Conservation (phyloP, 2,329 filamentous ascomycete genomes). For the Xylaria sp. region DNA sequence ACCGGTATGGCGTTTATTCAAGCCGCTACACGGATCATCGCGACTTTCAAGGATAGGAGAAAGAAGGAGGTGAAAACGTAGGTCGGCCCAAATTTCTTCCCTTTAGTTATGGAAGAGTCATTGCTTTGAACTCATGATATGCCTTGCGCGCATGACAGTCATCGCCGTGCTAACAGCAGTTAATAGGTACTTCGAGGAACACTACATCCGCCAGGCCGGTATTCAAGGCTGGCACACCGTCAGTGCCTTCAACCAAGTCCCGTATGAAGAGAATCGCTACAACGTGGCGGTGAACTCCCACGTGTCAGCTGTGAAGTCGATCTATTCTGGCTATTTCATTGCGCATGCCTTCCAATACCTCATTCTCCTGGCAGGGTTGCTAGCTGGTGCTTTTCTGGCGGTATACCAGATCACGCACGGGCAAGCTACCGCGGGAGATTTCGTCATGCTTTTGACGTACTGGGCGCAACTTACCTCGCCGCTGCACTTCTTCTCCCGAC, state of each 20-base stretch:
- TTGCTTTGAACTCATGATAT: conserved; percentile 33
- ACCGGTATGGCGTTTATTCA: conserved; percentile 60
- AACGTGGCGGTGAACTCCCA: conserved; percentile 50
- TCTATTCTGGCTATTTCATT: conserved; percentile 51
- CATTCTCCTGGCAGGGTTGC: conserved; percentile 69
- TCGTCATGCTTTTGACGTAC: conserved; percentile 72
- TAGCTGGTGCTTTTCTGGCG: conserved; percentile 63
- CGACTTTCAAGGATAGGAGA: conserved; percentile 51
- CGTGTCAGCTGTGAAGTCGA: conserved; percentile 41
- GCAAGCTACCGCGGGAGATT: conserved; percentile 64
- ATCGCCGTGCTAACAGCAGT: conserved; percentile 1
- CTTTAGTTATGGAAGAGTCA: background rate
- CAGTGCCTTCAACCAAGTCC: conserved; percentile 61
- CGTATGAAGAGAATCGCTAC: conserved; percentile 59
- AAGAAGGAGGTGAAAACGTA: conserved; percentile 54
- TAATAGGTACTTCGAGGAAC: conserved; percentile 53
- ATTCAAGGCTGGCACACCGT: conserved; percentile 64
- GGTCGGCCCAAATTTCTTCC: conserved; percentile 11
- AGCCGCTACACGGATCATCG: conserved; percentile 55
- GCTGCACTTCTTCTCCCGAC: conserved; percentile 67
- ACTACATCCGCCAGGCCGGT: conserved; percentile 57
- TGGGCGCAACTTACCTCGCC: conserved; percentile 74
- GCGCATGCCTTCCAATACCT: conserved; percentile 61
- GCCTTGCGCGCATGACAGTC: background rate
- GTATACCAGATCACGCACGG: conserved; percentile 69